These are phyloP conservation scores for Xylaria scruposa DNA, from an alignment of 495 filamentous ascomycete species.

Conservation along the genomic window DNA sequence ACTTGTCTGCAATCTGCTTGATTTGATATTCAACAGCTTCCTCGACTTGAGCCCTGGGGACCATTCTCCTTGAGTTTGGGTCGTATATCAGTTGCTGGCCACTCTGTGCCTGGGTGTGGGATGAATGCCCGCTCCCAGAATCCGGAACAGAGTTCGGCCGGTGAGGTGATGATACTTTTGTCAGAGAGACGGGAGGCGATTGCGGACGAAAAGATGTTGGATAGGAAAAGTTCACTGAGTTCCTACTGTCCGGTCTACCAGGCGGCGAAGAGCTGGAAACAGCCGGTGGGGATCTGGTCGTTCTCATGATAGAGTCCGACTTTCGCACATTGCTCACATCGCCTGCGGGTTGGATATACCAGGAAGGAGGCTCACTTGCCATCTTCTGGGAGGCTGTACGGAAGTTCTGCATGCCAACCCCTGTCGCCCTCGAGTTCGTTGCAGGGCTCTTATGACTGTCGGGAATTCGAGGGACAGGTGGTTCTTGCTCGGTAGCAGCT, in stretches of 20 bases:
- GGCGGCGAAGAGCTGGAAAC: constrained; percentile 17
- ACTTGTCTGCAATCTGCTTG: constrained; percentile 54
- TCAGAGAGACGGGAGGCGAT: constrained; percentile 48
- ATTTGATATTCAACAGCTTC: constrained; percentile 48
- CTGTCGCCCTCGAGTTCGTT: constrained; percentile 34
- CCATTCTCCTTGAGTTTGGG: constrained; percentile 63
- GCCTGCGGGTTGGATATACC: constrained; percentile 52
- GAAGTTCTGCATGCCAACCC: constrained; percentile 45
- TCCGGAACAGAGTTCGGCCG: constrained; percentile 29
- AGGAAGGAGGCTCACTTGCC: constrained; percentile 43
- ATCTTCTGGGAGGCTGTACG: constrained; percentile 55
- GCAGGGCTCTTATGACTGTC: constrained; percentile 33
- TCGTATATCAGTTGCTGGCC: constrained; percentile 59
- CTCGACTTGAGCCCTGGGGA: constrained; percentile 45
- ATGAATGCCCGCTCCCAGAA: constrained; percentile 35
- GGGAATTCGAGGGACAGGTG: constrained; percentile 79
- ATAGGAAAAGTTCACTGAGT: constrained; percentile 84
- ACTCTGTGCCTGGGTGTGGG: constrained; percentile 32
- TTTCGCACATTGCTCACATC: constrained; percentile 50
- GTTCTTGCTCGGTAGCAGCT: constrained; percentile 53
- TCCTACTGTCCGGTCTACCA: constrained; percentile 62
- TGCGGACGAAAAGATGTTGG: constrained; percentile 56
- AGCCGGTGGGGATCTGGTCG: constrained; percentile 38
- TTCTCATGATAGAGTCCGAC: constrained; percentile 52
- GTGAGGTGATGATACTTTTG: constrained; percentile 30